Evolutionary conservation across 441 rosid genomes (phyloP).

Genomic region (Jatropha multifida): DNA sequence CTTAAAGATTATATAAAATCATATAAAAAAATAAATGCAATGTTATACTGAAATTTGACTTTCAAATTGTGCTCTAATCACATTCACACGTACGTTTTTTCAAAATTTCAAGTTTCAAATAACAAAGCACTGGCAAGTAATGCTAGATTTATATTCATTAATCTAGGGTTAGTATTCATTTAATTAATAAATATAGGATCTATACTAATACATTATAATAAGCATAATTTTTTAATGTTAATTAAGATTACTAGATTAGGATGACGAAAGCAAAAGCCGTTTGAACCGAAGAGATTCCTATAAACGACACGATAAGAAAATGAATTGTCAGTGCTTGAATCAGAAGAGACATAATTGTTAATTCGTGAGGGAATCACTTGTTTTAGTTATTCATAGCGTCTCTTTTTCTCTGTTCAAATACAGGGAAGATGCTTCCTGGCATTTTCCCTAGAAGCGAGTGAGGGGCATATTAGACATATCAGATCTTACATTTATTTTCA

Average conservation of each 20-base stretch:
- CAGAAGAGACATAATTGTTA: slow-evolving; percentile 28
- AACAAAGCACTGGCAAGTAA: slow-evolving; percentile 13
- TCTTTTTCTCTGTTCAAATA: slow-evolving; percentile 2
- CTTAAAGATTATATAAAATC: too few relatives aligned
- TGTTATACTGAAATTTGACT: too few relatives aligned
- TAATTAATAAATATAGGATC: not conserved
- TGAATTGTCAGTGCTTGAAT: slow-evolving; percentile 24
- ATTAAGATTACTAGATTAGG: not conserved
- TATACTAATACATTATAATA: not conserved
- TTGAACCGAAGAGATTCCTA: slow-evolving; percentile 4
- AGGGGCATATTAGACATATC: not conserved
- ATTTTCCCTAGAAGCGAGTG: not conserved
- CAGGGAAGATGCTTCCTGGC: not conserved
- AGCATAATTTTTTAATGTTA: not conserved
- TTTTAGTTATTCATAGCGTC: not conserved
- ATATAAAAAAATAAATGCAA: too few relatives aligned
- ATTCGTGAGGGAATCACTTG: slow-evolving; percentile 7
- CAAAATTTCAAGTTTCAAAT: slow-evolving; percentile 18
- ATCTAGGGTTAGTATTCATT: not conserved
- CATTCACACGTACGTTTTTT: too few relatives aligned
- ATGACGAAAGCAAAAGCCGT: slow-evolving; percentile 17
- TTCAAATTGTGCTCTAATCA: too few relatives aligned
- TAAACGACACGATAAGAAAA: not conserved
- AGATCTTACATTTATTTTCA: too few relatives aligned
- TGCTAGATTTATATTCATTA: slow-evolving; percentile 9